These are phyloP conservation scores for Graphiopsis chlorocephala DNA, from an alignment of 2,329 filamentous ascomycete species.

Conservation along the genomic window DNA sequence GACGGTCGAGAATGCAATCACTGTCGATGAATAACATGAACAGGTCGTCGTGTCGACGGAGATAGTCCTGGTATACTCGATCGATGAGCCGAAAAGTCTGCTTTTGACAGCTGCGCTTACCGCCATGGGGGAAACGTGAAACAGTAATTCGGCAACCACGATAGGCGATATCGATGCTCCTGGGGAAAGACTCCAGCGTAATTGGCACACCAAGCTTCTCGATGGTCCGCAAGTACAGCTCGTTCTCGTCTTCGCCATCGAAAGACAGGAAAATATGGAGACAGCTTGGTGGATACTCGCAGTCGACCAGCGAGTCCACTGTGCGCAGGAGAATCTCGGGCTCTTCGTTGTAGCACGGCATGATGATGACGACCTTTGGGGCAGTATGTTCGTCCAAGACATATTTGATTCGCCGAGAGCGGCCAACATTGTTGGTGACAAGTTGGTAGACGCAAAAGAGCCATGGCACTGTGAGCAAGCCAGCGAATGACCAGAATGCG, in stretches of 20 bases:
- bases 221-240: slow-evolving; percentile 83
- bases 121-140: slow-evolving; percentile 87
- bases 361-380: slow-evolving; percentile 91
- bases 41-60: slow-evolving; percentile 83
- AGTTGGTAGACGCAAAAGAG: slow-evolving; percentile 90
- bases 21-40: slow-evolving; percentile 98
- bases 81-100: slow-evolving; percentile 90
- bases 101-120: slow-evolving; percentile 93
- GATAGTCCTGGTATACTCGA: slow-evolving; percentile 82
- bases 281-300: slow-evolving; percentile 88
- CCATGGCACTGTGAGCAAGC: slow-evolving; percentile 83
- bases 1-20: slow-evolving; percentile 86
- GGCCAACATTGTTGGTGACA: slow-evolving; percentile 80
- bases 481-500: slow-evolving; percentile 89
- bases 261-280: slow-evolving; percentile 95
- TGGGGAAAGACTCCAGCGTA: slow-evolving; percentile 73
- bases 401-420: slow-evolving; percentile 76
- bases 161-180: slow-evolving; percentile 87
- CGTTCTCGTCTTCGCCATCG: slow-evolving; percentile 84
- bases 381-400: slow-evolving; percentile 80
- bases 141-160: slow-evolving; percentile 80
- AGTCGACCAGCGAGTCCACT: slow-evolving; percentile 86
- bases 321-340: slow-evolving; percentile 80
- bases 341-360: slow-evolving; percentile 94
- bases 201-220: slow-evolving; percentile 79